These are phyloP conservation scores for Eutrema heterophyllum DNA, from an alignment of 345 rosid genomes.

Conservation along the genomic window DNA sequence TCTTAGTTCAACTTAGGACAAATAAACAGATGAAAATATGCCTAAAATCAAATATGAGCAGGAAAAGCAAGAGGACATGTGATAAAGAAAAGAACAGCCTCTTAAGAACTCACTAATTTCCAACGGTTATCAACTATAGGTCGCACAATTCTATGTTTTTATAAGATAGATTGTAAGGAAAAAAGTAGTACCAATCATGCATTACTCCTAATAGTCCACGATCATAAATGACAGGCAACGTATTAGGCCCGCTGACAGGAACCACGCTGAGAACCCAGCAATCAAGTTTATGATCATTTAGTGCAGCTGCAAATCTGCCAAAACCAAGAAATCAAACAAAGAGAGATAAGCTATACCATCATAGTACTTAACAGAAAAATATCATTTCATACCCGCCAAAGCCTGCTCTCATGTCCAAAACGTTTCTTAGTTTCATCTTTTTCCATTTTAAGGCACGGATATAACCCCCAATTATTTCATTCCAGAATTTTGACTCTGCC, in stretches of 20 bases:
- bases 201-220: constrained; percentile 90
- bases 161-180: neutral
- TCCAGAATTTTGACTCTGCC: constrained; percentile 91
- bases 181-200: constrained; percentile 82
- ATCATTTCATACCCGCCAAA: constrained; percentile 76
- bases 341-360: neutral
- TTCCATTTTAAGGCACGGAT: constrained; percentile 75
- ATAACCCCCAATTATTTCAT: constrained; percentile 62
- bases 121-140: neutral
- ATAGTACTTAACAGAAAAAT: neutral
- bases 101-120: neutral
- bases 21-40: neutral
- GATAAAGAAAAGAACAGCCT: neutral
- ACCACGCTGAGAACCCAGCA: constrained; percentile 94
- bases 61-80: neutral
- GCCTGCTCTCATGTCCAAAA: constrained; percentile 94
- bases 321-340: constrained; percentile 17
- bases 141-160: neutral
- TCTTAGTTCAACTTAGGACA: neutral
- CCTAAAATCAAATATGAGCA: neutral
- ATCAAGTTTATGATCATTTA: constrained; percentile 64
- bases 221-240: constrained; percentile 91
- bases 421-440: constrained; percentile 70
- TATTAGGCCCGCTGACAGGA: constrained; percentile 90
- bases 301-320: constrained; percentile 90